Conservation (phyloP, 352 stramenopile species). For the Plasmopara muralis region DNA sequence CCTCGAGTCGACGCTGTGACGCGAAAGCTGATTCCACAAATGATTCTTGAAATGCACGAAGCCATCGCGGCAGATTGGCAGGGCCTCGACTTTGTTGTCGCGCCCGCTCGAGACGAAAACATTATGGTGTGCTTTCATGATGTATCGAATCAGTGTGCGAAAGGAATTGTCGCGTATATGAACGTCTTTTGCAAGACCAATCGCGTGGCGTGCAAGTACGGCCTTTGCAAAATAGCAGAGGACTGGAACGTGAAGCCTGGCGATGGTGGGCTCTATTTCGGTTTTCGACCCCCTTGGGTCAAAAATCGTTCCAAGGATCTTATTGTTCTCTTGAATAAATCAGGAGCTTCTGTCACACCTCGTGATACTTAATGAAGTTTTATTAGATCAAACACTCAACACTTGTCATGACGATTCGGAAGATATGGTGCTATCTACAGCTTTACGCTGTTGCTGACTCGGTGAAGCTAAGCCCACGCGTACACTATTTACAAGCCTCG, state of each 20-base stretch:
- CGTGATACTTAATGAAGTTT: neutral
- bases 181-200: slow-evolving; percentile 72
- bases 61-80: slow-evolving; percentile 58
- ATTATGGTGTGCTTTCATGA: slow-evolving; percentile 54
- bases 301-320: slow-evolving; percentile 54
- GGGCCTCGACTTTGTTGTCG: slow-evolving; percentile 28
- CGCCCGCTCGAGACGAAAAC: slow-evolving; percentile 51
- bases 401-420: too few species aligned
- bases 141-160: slow-evolving; percentile 43
- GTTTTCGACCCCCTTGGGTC: slow-evolving; percentile 52
- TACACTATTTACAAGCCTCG: too few species aligned
- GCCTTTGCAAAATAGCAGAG: slow-evolving; percentile 67
- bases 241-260: slow-evolving; percentile 71
- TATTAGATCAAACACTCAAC: too few species aligned
- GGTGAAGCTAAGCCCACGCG: too few species aligned
- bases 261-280: slow-evolving; percentile 55
- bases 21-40: slow-evolving; percentile 57
- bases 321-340: slow-evolving; percentile 26
- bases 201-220: slow-evolving; percentile 61
- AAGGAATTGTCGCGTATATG: slow-evolving; percentile 72
- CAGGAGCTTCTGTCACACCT: neutral
- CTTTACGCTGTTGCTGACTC: too few species aligned
- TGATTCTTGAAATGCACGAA: slow-evolving; percentile 66
- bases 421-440: too few species aligned
- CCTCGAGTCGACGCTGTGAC: slow-evolving; percentile 30